Evolutionary conservation across 805 yeast species (phyloP), one percentile per base, ranked within the genome.

Genomic region (Ogataea ramenticola): DNA sequence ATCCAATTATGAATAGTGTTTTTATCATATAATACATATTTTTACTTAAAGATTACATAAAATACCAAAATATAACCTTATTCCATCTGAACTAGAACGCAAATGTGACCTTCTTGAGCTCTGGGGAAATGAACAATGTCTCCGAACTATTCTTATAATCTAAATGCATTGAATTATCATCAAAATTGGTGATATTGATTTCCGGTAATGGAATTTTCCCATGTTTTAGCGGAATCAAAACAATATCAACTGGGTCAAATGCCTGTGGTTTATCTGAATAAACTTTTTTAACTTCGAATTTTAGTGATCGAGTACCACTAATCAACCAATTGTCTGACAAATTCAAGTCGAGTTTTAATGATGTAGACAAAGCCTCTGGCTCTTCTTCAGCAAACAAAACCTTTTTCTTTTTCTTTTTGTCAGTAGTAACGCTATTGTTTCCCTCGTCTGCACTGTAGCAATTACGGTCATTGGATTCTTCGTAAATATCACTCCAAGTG

Each of bases 181-280:
- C 70, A 47, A 57, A 36, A 31, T 51, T 57, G 36, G 59, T 62
- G 16, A 83, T 67, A 27, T 71, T 74, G 4, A 86, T 66, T 43
- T 67, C 73, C 0, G 97, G 97, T 31, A 86, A 66, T 2, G 70
- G 62, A 10, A 90, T 57, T 46, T 81, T 80, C 0, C 98, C 97
- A 20, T 81, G 77, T 47, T 77, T 82, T 43, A 88, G 59, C 1
- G 98, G 97, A 15, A 87, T 72, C 48, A 90, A 60, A 3, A 73
- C 64, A 16, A 89, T 46, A 16, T 70, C 60, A 32, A 69, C 52
- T 4, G 51, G 46, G 2, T 41, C 43, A 9, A 37, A 34, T 3
- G 20, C 5, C 17, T 43, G 44, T 19, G 34, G 36, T 20, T 43
- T 34, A 19, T 37, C 41, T 3, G 43, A 33, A 12, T 16, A 26